These are phyloP conservation scores for Pseudohyphozyma bogoriensis DNA, from an alignment of 768 basidiomycete genomes.

Conservation along the genomic window DNA sequence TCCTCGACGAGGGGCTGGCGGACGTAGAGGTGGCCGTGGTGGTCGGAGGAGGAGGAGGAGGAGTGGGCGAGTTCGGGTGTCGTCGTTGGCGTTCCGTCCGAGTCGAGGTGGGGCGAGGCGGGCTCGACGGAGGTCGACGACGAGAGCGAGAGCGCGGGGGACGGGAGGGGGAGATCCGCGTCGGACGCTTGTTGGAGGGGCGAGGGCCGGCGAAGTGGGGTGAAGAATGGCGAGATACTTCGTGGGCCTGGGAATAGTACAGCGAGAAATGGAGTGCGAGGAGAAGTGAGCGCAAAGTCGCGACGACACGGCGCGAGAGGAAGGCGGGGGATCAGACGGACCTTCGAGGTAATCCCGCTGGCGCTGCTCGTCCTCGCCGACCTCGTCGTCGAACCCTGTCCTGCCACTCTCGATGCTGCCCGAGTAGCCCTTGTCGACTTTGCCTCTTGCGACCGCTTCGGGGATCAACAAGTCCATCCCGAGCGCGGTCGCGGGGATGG, in stretches of 20 bases:
- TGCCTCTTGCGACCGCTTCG: neutral
- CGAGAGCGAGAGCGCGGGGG: neutral
- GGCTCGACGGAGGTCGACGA: neutral
- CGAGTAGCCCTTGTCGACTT: constrained; percentile 23
- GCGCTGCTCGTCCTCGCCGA: neutral
- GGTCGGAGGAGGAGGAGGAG: neutral
- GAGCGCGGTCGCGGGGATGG: constrained; percentile 1
- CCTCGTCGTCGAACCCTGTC: neutral
- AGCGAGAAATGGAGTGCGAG: neutral
- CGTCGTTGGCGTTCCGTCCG: no score
- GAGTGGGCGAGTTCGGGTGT: neutral
- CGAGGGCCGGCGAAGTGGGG: neutral
- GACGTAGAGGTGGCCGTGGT: neutral
- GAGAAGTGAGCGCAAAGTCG: no score
- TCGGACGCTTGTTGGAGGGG: neutral
- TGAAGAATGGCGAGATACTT: neutral
- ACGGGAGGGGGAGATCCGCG: neutral
- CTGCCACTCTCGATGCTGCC: constrained; percentile 3
- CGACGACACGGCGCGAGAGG: neutral
- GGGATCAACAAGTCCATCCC: constrained; percentile 18
- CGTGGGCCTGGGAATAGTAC: no score
- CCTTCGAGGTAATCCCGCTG: constrained; percentile 20
- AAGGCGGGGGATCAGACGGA: neutral
- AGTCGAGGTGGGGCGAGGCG: neutral
- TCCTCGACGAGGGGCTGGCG: neutral